phyloP scores from a whole-genome alignment of 495 filamentous ascomycete species.

The Aspergillus homomorphus region DNA sequence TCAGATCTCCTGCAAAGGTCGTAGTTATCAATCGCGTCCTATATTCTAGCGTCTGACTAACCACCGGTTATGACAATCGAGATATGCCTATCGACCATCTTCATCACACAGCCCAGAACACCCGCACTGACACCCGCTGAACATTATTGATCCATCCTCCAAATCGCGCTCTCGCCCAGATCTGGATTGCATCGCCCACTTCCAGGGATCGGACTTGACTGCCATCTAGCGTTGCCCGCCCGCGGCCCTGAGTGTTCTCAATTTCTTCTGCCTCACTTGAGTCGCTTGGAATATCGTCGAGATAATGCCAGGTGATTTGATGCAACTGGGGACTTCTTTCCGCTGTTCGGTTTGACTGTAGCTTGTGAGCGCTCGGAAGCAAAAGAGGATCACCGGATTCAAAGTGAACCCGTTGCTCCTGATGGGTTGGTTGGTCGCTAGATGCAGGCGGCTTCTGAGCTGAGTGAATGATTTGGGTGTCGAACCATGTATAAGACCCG shows the following conservation, averaged over 20 bases:
- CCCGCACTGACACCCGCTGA: conserved; percentile 51
- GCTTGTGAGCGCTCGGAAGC: conserved; percentile 34
- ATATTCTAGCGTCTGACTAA: too few species aligned
- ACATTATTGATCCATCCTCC: conserved; percentile 60
- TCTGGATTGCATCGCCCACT: conserved; percentile 61
- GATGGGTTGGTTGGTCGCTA: conserved; percentile 5
- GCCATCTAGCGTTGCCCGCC: conserved; percentile 52
- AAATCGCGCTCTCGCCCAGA: conserved; percentile 65
- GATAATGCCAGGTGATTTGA: conserved; percentile 56
- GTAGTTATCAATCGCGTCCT: too few species aligned
- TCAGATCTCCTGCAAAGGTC: too few species aligned
- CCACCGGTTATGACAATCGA: too few species aligned
- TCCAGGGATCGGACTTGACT: conserved; percentile 54
- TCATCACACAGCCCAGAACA: conserved; percentile 62
- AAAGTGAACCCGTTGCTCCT: conserved; percentile 21
- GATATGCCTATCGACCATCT: too few species aligned
- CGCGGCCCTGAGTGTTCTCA: conserved; percentile 44
- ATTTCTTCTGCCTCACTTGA: conserved; percentile 41
- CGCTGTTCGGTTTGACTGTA: conserved; percentile 54
- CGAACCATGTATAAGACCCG: conserved; percentile 69
- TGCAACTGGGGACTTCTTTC: conserved; percentile 33
- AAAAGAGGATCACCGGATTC: conserved; percentile 37
- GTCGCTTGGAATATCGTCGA: conserved; percentile 45
- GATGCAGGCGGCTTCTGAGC: conserved; percentile 19
- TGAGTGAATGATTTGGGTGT: conserved; percentile 46